Evolutionary conservation across 768 basidiomycete species (phyloP), one percentile per base, ranked within the genome.

Genomic region (Xerocomellus chrysenteron): DNA sequence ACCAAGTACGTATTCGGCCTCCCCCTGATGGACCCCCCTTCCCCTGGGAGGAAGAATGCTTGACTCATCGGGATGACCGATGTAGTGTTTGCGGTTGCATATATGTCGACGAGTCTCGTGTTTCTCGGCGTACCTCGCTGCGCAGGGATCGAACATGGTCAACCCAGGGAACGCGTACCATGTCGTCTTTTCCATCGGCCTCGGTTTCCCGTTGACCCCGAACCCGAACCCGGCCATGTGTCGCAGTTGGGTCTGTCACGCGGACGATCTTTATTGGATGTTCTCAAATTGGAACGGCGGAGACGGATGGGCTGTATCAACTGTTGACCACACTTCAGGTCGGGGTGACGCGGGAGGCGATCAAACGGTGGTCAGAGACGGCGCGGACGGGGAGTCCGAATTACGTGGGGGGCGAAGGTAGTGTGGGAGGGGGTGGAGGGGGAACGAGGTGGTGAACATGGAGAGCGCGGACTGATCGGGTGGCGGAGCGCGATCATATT

Each of bases 261-360:
- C 60, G 0, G 65, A 67, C 32, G 60, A 67, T 14, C 57, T 67
- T 6, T 65, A 59, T 36, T 68, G 36, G 52, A 40, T 57, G 1
- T 68, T 68, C 26, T 21, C 21, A 21, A 21, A 21, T 21, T 21
- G 60, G 57, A 7, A 65, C 47, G 36, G 60, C 52, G 13, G 37
- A 59, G 33, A 61, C 55, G 0, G 63, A 64, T 17, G 47, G 55
- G 14, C 30, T 61, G n/a, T 52, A 64, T 33, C 65, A 67, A 7
- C 59, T 49, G 14, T 37, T 65, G 24, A 56, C 47, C 3, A 13
- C 12, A 1, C 21, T 52, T 21, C 54, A 56, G n/a, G 32, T 58
- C 4, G 35, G 9, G n/a, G 24, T 45, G 17, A 61, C 46, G 21
- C 41, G 48, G 17, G 57, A 56, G 10, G 43, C 47, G 26, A 28